Percentiles rank a stretch among this genome's conserved stretches.
phyloP scores from a whole-genome alignment of 768 basidiomycete species.

The Naganishia vaughanmartiniae region DNA sequence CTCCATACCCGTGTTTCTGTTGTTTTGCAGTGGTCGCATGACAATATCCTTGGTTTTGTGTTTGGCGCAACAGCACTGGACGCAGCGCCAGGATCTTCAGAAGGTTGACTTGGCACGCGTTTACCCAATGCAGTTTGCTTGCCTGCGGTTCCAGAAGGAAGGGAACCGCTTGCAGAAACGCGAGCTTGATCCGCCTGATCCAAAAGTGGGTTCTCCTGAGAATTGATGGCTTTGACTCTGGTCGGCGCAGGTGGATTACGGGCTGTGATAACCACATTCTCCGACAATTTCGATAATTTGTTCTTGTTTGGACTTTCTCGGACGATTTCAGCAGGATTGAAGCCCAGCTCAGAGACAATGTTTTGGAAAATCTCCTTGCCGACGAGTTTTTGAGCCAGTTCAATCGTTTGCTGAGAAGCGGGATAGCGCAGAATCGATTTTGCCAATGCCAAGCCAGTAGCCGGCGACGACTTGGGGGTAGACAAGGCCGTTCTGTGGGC shows the following conservation, averaged over 20 bases:
- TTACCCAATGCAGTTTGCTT: neutral
- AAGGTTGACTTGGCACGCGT: neutral
- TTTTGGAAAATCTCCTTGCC: conserved; percentile 33
- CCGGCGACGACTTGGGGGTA: conserved; percentile 29
- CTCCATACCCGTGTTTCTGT: conserved; percentile 30
- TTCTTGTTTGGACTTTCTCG: conserved; percentile 15
- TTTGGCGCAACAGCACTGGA: neutral
- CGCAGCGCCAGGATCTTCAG: neutral
- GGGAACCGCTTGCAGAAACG: neutral
- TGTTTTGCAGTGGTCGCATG: conserved; percentile 33
- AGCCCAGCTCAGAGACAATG: conserved; percentile 30
- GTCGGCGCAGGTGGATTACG: neutral
- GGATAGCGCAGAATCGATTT: conserved; percentile 28
- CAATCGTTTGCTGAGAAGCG: conserved; percentile 27
- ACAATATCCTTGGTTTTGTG: neutral
- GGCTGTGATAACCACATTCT: neutral
- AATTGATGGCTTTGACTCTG: conserved; percentile 7
- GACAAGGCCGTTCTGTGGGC: neutral
- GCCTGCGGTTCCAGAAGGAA: neutral
- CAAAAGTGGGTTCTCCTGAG: conserved; percentile 9
- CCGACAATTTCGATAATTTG: conserved; percentile 6
- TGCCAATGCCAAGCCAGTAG: conserved; percentile 26
- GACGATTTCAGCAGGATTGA: conserved; percentile 15
- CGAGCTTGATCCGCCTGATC: conserved; percentile 19
- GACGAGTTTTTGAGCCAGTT: conserved; percentile 33